Evolutionary conservation across 2,329 filamentous ascomycete species (phyloP), one percentile per base, ranked within the genome.

Genomic region (Dothiorella sarmentorum): DNA sequence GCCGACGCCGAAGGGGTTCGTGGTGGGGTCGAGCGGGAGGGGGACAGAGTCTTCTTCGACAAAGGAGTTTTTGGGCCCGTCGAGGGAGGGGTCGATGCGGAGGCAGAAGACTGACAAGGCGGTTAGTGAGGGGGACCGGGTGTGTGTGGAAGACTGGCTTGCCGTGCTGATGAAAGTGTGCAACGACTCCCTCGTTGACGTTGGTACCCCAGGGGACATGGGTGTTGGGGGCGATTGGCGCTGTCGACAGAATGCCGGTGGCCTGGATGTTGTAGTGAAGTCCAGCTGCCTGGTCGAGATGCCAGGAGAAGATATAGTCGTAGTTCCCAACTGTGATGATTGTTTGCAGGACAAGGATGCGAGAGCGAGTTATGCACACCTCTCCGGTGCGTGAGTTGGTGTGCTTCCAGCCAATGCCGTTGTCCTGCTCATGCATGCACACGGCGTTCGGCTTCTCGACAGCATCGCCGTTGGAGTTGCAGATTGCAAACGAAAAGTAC

Each of bases 61-160:
- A n/a, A 75, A 52, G 3, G 71, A 70, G 61, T 72, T 73, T 7
- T 64, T 56, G 18, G 68, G 63, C 3, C 75, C 75, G 44, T 75
- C 75, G 11, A 78, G 66, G 1, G 71, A 69, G 4, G 76, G 73
- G 56, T 78, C 76, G 3, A 78, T 75, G n/a, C 76, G 73, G 6
- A 78, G 64, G 31, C 65, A 73, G 63, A 78, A 77, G 1, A 78
- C 63, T 52, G 24, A 17, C 18, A 3, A n/a, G n/a, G 22, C 3
- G 2, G 29, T 45, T 26, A 31, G n/a, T 18, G 15, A 4, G 22
- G 11, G 11, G 11, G 4, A 10, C 5, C 3, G 3, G 10, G 20
- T 20, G 0, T 2, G 31, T 31, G 3, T 7, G 31, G 20, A 11
- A 20, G 10, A 2, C 2, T 7, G 7, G 10, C 37, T 43, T 33